Conservation (phyloP, 2,329 filamentous ascomycete species). For the Neobulgaria alba region DNA sequence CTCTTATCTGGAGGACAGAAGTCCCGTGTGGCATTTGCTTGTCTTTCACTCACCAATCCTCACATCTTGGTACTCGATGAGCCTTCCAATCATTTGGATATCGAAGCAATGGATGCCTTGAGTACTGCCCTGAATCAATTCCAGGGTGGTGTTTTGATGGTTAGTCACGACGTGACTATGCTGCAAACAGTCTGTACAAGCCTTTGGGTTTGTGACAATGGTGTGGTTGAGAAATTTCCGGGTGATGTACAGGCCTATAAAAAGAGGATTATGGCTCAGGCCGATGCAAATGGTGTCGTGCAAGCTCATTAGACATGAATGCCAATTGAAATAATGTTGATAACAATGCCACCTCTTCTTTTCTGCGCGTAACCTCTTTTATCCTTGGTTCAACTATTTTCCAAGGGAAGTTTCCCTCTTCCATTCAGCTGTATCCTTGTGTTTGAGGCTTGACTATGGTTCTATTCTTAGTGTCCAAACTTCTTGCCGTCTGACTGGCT, state of each 20-base stretch:
- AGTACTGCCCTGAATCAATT: slow-evolving; percentile 77
- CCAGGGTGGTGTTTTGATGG: slow-evolving; percentile 94
- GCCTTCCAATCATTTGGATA: slow-evolving; percentile 97
- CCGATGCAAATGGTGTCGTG: slow-evolving; percentile 75
- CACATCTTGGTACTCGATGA: slow-evolving; percentile 98
- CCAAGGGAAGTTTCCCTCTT: too few relatives aligned
- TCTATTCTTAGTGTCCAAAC: too few relatives aligned
- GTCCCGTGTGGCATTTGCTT: slow-evolving; percentile 97
- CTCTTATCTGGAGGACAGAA: slow-evolving; percentile 95
- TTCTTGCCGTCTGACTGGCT: too few relatives aligned
- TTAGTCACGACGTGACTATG: slow-evolving; percentile 99
- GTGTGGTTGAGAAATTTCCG: slow-evolving; percentile 90
- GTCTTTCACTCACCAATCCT: slow-evolving; percentile 83
- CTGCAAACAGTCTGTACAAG: slow-evolving; percentile 90
- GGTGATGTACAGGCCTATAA: slow-evolving; percentile 96
- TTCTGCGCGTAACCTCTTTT: too few relatives aligned
- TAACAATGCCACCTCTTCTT: too few relatives aligned
- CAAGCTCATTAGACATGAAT: slow-evolving; percentile 22
- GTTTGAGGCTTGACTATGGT: too few relatives aligned
- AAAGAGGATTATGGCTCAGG: slow-evolving; percentile 87
- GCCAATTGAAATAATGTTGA: neutral
- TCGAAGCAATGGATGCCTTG: slow-evolving; percentile 93
- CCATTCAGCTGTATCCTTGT: too few relatives aligned
- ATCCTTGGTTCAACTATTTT: too few relatives aligned
- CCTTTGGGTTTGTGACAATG: slow-evolving; percentile 93